Evolutionary conservation across 179 eudicot species (phyloP).

Genomic region (Spergularia azorica): DNA sequence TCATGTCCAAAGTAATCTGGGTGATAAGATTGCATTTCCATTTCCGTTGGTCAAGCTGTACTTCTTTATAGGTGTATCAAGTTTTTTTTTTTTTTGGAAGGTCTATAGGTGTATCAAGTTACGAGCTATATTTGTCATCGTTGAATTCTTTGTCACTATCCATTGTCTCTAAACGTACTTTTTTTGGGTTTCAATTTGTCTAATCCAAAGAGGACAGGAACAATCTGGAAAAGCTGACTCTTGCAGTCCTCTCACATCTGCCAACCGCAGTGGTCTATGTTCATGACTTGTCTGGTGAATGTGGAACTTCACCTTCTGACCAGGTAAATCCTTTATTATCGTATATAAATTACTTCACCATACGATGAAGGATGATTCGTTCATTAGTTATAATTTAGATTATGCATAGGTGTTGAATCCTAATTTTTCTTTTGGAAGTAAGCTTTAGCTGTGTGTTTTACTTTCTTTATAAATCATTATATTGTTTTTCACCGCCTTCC

Average conservation of each 20-base stretch:
- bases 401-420: too few species aligned
- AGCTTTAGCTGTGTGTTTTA: too few species aligned
- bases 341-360: not conserved
- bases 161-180: not conserved
- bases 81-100: too few species aligned
- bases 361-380: not conserved
- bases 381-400: not conserved
- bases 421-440: not conserved
- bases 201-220: constrained; percentile 80
- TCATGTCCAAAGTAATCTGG: too few species aligned
- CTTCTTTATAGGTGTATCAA: too few species aligned
- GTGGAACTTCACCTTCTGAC: constrained; percentile 89
- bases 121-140: too few species aligned
- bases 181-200: constrained; percentile 13
- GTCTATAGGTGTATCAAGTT: too few species aligned
- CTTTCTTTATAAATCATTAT: not conserved
- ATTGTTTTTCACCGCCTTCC: not conserved
- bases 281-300: constrained; percentile 96
- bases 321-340: constrained; percentile 51
- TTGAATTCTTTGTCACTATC: not conserved
- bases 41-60: too few species aligned
- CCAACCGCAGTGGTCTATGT: constrained; percentile 96
- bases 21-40: too few species aligned
- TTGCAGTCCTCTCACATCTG: constrained; percentile 94
- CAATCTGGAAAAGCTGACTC: constrained; percentile 92